Conservation (phyloP, 2,329 filamentous ascomycete genomes). For the Aspergillus sp. region DNA sequence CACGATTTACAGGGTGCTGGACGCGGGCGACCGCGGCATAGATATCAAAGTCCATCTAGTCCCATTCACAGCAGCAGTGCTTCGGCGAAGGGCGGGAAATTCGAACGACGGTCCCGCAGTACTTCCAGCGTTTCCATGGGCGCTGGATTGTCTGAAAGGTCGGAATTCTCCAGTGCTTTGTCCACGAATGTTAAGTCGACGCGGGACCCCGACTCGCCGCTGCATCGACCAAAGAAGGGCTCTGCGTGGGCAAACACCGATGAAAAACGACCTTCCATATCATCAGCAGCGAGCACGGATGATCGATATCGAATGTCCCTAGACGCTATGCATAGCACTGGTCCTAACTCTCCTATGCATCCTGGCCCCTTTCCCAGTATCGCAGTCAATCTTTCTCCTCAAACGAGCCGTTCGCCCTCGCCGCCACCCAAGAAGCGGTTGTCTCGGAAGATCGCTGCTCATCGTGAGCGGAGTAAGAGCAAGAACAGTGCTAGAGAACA, state of each 20-base stretch:
- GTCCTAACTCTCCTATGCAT: constrained; percentile 32
- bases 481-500: constrained; percentile 34
- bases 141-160: constrained; percentile 25
- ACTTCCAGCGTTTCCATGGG: constrained; percentile 51
- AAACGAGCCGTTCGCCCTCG: constrained; percentile 57
- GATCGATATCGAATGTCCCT: constrained; percentile 32
- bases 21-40: constrained; percentile 55
- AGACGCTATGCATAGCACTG: constrained; percentile 41
- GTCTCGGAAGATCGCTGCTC: constrained; percentile 34
- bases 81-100: constrained; percentile 44
- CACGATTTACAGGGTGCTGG: constrained; percentile 35
- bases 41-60: constrained; percentile 52
- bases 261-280: constrained; percentile 48
- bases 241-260: constrained; percentile 44
- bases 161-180: constrained; percentile 6
- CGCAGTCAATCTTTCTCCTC: constrained; percentile 57
- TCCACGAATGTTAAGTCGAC: constrained; percentile 1
- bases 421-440: constrained; percentile 57
- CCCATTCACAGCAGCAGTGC: constrained; percentile 49
- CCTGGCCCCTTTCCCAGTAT: constrained; percentile 51
- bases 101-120: constrained; percentile 48
- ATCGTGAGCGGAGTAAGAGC: constrained; percentile 34
- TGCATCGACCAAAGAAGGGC: constrained; percentile 1
- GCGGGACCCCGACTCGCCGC: constrained; percentile 1
- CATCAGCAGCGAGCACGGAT: constrained; percentile 44